Evolutionary conservation across 176 grass and related monocot species (phyloP).

Genomic region (Hyparrhenia diplandra): DNA sequence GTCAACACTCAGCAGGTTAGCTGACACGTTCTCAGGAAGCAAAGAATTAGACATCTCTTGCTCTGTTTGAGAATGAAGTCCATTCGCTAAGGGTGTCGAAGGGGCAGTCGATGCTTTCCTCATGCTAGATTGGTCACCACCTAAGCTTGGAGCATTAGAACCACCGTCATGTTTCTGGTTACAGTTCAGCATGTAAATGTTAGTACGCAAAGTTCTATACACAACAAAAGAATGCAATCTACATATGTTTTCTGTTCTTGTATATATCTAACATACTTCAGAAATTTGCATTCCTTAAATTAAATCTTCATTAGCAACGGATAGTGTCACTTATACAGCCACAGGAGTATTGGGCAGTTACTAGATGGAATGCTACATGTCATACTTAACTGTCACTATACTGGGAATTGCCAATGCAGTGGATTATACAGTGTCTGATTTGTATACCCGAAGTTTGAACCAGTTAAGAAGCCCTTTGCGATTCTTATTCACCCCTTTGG

Average conservation of each 20-base stretch:
- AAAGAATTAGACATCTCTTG: constrained; percentile 37
- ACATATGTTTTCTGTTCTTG: constrained; percentile 5
- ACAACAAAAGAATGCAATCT: not conserved
- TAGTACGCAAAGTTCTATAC: constrained; percentile 1
- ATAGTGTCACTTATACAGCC: not conserved
- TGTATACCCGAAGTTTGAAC: constrained; percentile 68
- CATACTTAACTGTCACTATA: not conserved
- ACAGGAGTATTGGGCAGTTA: not conserved
- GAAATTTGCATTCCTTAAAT: not conserved
- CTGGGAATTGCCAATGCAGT: not conserved
- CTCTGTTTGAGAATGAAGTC: constrained; percentile 43
- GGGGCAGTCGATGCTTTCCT: constrained; percentile 63
- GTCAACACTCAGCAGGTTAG: constrained; percentile 36
- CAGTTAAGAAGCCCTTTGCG: constrained; percentile 68
- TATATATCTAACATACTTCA: not conserved
- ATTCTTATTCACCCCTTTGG: constrained; percentile 64
- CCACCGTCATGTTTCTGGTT: constrained; percentile 62
- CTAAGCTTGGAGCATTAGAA: constrained; percentile 48
- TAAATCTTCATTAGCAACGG: constrained; percentile 5
- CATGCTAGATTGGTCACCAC: constrained; percentile 64
- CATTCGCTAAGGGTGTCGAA: constrained; percentile 44
- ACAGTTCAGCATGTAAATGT: constrained; percentile 14
- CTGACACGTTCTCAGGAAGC: constrained; percentile 42
- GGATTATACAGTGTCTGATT: not conserved
- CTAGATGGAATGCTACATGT: constrained; percentile 3